A percentile compares a stretch with the other conserved stretches of the same genome.
Conservation (phyloP, 106 monocot genomes). For the Dendrobium nobile region DNA sequence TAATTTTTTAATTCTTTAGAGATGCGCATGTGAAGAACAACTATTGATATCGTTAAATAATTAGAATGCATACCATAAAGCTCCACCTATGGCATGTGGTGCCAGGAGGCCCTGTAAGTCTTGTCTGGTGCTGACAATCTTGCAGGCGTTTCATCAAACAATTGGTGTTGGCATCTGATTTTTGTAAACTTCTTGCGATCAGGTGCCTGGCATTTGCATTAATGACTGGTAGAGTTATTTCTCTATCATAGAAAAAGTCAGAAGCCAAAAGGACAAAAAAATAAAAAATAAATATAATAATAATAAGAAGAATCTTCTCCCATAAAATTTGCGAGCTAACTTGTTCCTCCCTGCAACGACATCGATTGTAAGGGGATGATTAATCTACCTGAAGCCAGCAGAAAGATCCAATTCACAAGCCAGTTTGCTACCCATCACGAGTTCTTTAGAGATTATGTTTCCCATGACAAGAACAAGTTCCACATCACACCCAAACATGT, state of each 20-base stretch:
- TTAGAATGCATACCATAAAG: too few species aligned
- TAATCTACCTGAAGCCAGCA: not conserved
- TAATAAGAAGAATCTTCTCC: not conserved
- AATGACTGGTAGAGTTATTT: not conserved
- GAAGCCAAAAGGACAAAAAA: not conserved
- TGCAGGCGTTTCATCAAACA: not conserved
- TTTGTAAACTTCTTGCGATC: not conserved
- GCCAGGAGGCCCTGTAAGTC: not conserved
- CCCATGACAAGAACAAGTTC: not conserved
- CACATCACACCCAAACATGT: not conserved
- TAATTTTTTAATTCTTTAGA: not conserved
- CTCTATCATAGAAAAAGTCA: too few species aligned
- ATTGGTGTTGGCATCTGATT: not conserved
- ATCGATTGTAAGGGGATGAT: not conserved
- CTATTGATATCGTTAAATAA: not conserved
- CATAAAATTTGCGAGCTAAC: not conserved
- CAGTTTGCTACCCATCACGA: not conserved
- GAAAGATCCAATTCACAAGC: not conserved
- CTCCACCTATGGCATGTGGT: not conserved
- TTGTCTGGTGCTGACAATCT: not conserved
- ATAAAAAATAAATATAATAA: not conserved
- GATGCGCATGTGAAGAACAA: not conserved
- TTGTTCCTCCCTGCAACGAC: not conserved
- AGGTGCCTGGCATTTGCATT: not conserved
- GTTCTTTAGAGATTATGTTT: conserved; percentile 2